Evolutionary conservation across 225 moss, liverwort and hornwort genomes (phyloP).

Genomic region (Asterella californica): DNA sequence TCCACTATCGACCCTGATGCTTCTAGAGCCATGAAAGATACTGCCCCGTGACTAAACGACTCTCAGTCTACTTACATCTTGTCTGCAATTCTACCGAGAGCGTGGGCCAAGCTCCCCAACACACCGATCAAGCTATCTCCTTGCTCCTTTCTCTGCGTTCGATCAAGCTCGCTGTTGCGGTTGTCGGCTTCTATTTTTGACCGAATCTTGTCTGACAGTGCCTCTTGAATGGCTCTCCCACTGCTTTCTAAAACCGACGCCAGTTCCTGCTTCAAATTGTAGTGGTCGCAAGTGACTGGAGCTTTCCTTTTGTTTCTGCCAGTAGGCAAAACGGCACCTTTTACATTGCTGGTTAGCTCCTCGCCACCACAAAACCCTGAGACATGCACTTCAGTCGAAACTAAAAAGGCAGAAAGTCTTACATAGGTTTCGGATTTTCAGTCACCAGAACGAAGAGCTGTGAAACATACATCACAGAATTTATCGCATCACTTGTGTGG

Average conservation of each 20-base stretch:
- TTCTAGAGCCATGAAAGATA: no score
- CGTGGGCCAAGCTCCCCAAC: slow-evolving; percentile 9
- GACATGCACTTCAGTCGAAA: neutral
- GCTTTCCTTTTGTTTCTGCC: slow-evolving; percentile 8
- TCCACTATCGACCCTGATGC: neutral
- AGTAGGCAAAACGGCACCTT: neutral
- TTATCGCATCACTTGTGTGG: neutral
- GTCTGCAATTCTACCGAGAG: slow-evolving; percentile 13
- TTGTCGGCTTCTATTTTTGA: slow-evolving; percentile 13
- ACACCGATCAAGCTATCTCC: slow-evolving; percentile 9
- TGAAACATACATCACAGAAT: neutral
- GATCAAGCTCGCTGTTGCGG: slow-evolving; percentile 14
- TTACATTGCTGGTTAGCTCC: neutral
- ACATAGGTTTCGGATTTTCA: neutral
- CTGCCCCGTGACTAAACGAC: neutral
- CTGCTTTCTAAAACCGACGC: slow-evolving; percentile 1
- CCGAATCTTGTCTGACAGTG: slow-evolving; percentile 1
- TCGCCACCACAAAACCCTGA: slow-evolving; percentile 11
- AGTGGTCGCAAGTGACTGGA: neutral
- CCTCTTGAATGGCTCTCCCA: slow-evolving; percentile 6
- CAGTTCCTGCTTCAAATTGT: slow-evolving; percentile 12
- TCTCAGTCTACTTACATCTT: neutral
- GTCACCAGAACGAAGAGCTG: neutral
- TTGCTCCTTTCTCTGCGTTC: slow-evolving; percentile 12
- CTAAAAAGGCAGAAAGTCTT: neutral